A percentile compares a stretch with the other conserved stretches of the same genome.
Conservation (phyloP, 495 filamentous ascomycete species). For the Xylaria telfairii region DNA sequence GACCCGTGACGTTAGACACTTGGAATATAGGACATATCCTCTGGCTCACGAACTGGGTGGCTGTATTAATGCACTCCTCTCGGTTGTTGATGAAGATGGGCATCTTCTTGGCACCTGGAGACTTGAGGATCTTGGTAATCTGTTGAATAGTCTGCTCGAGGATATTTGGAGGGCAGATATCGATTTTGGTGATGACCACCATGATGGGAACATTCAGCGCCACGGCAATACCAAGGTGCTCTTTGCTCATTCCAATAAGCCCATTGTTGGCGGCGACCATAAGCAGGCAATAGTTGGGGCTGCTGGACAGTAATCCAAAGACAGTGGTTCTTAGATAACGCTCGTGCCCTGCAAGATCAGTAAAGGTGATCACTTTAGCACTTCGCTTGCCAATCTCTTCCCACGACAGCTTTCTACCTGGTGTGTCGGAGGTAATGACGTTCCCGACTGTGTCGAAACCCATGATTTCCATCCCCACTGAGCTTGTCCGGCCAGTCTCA, state of each 20-base stretch:
- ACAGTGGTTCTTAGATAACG: conserved; percentile 95
- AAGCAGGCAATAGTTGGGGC: conserved; percentile 95
- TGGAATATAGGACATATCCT: conserved; percentile 98
- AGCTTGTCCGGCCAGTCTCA: conserved; percentile 92
- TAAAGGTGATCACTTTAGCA: conserved; percentile 96
- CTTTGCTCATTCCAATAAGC: conserved; percentile 96
- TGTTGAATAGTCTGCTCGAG: conserved; percentile 93
- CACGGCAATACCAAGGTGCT: conserved; percentile 94
- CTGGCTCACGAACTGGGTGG: conserved; percentile 93
- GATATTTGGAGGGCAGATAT: conserved; percentile 97
- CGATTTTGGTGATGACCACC: conserved; percentile 98
- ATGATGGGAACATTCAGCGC: conserved; percentile 97
- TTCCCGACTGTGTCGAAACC: conserved; percentile 92
- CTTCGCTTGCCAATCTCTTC: conserved; percentile 97
- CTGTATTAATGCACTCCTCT: conserved; percentile 92
- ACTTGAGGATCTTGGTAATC: conserved; percentile 89
- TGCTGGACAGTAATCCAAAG: conserved; percentile 91
- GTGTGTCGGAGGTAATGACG: conserved; percentile 77
- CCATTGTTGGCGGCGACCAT: conserved; percentile 99
- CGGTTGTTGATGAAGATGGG: conserved; percentile 95
- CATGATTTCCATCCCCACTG: conserved; percentile 99
- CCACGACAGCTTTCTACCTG: conserved; percentile 87
- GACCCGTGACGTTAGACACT: conserved; percentile 95
- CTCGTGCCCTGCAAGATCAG: conserved; percentile 94
- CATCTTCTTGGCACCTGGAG: conserved; percentile 91